Percentiles rank a stretch among this genome's conserved stretches.
Evolutionary conservation across 768 basidiomycete genomes (phyloP).

Genomic region (Hysterangium stoloniferum): DNA sequence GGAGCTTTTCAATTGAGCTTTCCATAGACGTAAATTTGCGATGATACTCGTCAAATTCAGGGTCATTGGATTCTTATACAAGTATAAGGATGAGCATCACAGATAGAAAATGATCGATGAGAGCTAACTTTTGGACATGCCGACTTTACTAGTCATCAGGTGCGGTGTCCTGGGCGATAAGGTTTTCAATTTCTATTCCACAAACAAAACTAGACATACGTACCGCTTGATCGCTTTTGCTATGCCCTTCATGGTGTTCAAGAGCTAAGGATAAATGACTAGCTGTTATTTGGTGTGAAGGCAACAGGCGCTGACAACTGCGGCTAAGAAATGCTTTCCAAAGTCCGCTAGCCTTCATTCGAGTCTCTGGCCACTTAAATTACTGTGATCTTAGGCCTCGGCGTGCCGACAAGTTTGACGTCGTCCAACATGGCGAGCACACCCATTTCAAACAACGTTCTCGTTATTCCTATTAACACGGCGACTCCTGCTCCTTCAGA

Average conservation of each 20-base stretch:
- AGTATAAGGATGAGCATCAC: not conserved
- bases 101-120: not conserved
- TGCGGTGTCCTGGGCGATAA: conserved; percentile 71
- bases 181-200: not conserved
- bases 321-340: not conserved
- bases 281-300: not conserved
- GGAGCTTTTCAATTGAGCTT: conserved; percentile 74
- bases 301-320: not conserved
- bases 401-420: not conserved
- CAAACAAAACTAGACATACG: conserved; percentile 13
- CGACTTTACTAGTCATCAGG: conserved; percentile 77
- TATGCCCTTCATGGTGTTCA: conserved; percentile 66
- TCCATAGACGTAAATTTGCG: conserved; percentile 74
- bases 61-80: conserved; percentile 65
- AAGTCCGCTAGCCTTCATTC: not conserved
- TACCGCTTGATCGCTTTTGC: conserved; percentile 74
- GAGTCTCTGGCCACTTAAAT: not conserved
- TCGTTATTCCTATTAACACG: not conserved
- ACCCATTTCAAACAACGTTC: conserved; percentile 1
- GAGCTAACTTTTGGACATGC: conserved; percentile 84
- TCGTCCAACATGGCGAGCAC: not conserved
- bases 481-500: not conserved
- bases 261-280: not conserved
- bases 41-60: conserved; percentile 85
- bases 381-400: not conserved